Evolutionary conservation across 2,329 filamentous ascomycete genomes (phyloP).

Genomic region (Fusarium sacchari): DNA sequence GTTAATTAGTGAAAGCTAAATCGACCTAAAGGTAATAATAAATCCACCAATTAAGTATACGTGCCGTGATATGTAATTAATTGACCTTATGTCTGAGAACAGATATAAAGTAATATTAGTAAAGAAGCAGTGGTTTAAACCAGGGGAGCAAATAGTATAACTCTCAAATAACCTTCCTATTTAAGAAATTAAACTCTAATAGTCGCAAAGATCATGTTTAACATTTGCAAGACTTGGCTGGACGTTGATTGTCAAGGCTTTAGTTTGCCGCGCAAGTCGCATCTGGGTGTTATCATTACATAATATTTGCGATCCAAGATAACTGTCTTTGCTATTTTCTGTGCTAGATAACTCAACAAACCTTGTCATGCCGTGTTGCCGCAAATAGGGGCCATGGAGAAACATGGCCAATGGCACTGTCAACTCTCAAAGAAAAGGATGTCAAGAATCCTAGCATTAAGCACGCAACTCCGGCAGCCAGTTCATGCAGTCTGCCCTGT

Average conservation of each 20-base stretch:
- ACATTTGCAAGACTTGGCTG: neutral
- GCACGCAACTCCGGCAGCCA: neutral
- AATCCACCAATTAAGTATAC: too few species aligned
- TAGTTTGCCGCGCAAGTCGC: neutral
- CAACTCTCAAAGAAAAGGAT: too few species aligned
- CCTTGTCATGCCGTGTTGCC: neutral
- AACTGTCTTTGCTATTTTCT: neutral
- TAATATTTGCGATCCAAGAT: neutral
- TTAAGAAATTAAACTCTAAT: neutral
- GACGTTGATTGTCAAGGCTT: neutral
- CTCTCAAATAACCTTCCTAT: neutral
- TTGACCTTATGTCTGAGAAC: too few species aligned
- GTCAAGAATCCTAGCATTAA: neutral
- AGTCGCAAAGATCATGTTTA: neutral
- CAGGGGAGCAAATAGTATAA: too few species aligned
- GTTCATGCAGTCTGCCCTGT: neutral
- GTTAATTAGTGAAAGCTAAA: too few species aligned
- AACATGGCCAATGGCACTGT: too few species aligned
- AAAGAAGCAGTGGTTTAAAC: too few species aligned
- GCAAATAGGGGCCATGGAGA: fast-evolving
- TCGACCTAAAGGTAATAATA: too few species aligned
- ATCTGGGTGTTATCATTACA: neutral
- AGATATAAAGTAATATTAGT: too few species aligned
- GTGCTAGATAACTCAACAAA: neutral
- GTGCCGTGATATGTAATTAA: too few species aligned